Evolutionary conservation across 2,329 filamentous ascomycete genomes (phyloP).

Genomic region (Pestalotiopsis sp.): DNA sequence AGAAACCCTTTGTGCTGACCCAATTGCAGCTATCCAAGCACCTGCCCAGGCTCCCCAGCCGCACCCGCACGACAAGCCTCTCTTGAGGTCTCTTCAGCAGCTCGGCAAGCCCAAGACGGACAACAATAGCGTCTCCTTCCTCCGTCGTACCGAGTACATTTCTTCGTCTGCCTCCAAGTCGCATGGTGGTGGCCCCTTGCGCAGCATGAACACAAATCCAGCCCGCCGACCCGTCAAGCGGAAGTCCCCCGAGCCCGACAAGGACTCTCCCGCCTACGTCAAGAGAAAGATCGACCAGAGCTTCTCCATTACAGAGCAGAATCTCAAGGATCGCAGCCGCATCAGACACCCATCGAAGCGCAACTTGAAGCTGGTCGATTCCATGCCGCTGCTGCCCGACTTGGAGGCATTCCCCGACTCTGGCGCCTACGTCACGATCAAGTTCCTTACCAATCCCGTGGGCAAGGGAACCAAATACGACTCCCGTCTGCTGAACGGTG

Average conservation of each 20-base stretch:
- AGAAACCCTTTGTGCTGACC: constrained; percentile 17
- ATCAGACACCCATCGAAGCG: constrained; percentile 63
- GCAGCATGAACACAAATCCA: constrained; percentile 47
- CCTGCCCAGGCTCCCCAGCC: constrained; percentile 70
- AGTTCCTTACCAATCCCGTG: constrained; percentile 69
- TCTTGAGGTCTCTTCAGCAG: constrained; percentile 81
- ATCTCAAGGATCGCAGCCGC: constrained; percentile 55
- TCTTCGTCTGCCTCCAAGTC: constrained; percentile 60
- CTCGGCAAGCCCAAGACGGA: constrained; percentile 82
- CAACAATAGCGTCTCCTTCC: constrained; percentile 84
- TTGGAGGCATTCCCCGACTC: constrained; percentile 71
- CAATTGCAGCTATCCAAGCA: constrained; percentile 74
- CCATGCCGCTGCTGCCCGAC: constrained; percentile 66
- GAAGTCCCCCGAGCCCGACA: constrained; percentile 60
- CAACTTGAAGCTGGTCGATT: constrained; percentile 60
- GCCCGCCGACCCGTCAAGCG: constrained; percentile 47
- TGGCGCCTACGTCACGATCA: constrained; percentile 70
- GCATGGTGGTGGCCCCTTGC: constrained; percentile 51
- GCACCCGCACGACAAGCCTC: constrained; percentile 81
- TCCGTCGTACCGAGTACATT: constrained; percentile 96
- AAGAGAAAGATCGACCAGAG: constrained; percentile 68
- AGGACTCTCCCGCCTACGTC: constrained; percentile 67
- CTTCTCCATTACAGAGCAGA: constrained; percentile 58
- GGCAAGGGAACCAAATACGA: constrained; percentile 56
- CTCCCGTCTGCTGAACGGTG: constrained; percentile 60